Evolutionary conservation across 2,329 filamentous ascomycete genomes (phyloP).

Genomic region (Berkeleyomyces basicola): DNA sequence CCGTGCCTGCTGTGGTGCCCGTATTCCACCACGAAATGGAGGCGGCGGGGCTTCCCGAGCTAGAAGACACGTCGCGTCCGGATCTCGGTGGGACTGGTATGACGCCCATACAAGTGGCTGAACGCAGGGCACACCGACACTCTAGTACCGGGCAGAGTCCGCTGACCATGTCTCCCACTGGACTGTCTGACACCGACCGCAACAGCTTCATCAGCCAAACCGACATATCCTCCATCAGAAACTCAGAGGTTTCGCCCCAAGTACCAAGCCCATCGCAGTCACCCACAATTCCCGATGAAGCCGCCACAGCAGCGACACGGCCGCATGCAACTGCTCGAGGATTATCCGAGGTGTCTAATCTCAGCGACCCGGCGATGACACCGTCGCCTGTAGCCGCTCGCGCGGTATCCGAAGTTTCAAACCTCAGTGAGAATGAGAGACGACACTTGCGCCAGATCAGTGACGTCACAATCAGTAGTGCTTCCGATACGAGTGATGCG

Average conservation of each 20-base stretch:
- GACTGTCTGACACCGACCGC: background rate
- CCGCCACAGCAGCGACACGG: background rate
- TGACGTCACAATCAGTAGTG: conserved; percentile 25
- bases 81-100: background rate
- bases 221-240: background rate
- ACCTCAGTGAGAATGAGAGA: conserved; percentile 25
- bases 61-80: background rate
- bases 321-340: conserved; percentile 14
- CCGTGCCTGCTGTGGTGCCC: background rate
- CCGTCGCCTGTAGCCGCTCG: conserved; percentile 1
- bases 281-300: background rate
- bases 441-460: conserved; percentile 27
- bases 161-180: background rate
- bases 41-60: background rate
- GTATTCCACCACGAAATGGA: background rate
- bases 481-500: background rate
- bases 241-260: background rate
- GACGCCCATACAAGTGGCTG: background rate
- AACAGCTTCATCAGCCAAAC: background rate
- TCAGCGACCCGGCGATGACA: conserved; percentile 20
- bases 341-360: conserved; percentile 26
- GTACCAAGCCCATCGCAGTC: background rate
- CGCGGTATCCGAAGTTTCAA: conserved; percentile 25
- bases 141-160: background rate
- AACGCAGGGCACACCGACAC: background rate